Evolutionary conservation across 345 rosid genomes (phyloP), one percentile per base, ranked within the genome.

Genomic region (Eucalyptus coolabah): DNA sequence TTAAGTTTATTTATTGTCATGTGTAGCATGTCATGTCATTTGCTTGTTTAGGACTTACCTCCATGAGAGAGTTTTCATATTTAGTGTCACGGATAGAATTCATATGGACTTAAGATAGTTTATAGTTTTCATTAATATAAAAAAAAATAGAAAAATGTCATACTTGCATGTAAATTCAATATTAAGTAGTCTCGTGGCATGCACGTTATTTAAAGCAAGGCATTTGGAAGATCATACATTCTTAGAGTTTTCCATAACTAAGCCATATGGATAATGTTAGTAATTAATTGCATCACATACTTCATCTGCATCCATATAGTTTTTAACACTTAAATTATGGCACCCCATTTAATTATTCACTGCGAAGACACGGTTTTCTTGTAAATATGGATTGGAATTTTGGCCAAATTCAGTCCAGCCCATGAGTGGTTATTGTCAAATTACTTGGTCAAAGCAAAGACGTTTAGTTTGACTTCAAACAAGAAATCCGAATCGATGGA

Each of bases 361-460:
- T 56, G 63, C 3, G 13, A 23, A 56, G 28, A 56, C 63, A 24
- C 0, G 2, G 60, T 51, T 56, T 56, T 6, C n/a, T 24, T 56
- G 30, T 23, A 4, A 56, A 56, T 54, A 56, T 9, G 63, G 63
- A 56, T 56, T 56, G 26, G 13, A 9, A 56, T 9, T 56, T 56
- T 23, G 63, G 63, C 63, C 26, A 56, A 56, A 56, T 56, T 56
- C 30, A 56, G 63, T 13, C 63, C 0, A 56, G 13, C 63, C 13
- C 30, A 56, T 24, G 30, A 56, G 63, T 56, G 63, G 13, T 24
- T 0, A 56, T 0, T 0, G 6, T 56, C 28, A 56, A 56, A 56
- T 56, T 56, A 56, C 63, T 56, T 24, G 63, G 63, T 56, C 63
- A 56, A 56, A 10, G 30, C 63, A 56, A 24, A 56, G 63, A 56